Percentiles rank a stretch among this genome's conserved stretches.
These are phyloP conservation scores for Gyrodon lividus DNA, from an alignment of 768 basidiomycete genomes.

Conservation along the genomic window DNA sequence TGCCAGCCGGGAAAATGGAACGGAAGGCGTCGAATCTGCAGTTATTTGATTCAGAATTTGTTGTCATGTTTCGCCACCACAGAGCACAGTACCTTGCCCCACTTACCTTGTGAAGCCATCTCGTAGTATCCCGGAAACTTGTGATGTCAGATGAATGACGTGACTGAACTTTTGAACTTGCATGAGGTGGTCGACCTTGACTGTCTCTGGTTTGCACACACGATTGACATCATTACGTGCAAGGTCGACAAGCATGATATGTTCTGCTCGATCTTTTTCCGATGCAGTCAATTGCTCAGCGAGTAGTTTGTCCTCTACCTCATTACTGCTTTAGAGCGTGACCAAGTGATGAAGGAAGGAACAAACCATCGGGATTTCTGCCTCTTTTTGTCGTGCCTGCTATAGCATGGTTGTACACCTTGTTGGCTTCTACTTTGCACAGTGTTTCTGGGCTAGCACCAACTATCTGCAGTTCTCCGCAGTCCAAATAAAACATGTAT, in stretches of 20 bases:
- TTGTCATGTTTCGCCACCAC: background rate
- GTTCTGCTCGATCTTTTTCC: constrained; percentile 95
- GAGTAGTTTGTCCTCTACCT: constrained; percentile 83
- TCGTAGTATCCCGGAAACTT: constrained; percentile 85
- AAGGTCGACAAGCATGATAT: constrained; percentile 98
- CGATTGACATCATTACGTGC: constrained; percentile 98
- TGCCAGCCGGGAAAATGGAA: constrained; percentile 98
- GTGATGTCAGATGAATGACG: constrained; percentile 95
- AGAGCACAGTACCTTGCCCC: constrained; percentile 4
- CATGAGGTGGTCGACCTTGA: constrained; percentile 96
- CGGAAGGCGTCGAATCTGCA: constrained; percentile 95
- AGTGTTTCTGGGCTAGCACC: constrained; percentile 98
- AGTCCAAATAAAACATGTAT: constrained; percentile 98
- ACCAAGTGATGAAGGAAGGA: constrained; percentile 1
- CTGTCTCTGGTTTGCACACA: constrained; percentile 91
- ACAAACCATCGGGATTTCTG: constrained; percentile 77
- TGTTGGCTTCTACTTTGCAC: constrained; percentile 90
- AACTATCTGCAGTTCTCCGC: constrained; percentile 91
- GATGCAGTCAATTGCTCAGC: constrained; percentile 74
- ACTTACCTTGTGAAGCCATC: constrained; percentile 77
- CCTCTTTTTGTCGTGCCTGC: constrained; percentile 93
- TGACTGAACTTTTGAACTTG: constrained; percentile 93
- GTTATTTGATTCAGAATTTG: constrained; percentile 2
- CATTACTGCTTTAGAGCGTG: constrained; percentile 5
- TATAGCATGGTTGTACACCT: constrained; percentile 97